phyloP scores from a whole-genome alignment of 2,329 filamentous ascomycete species.

The Seiridium unicorne region DNA sequence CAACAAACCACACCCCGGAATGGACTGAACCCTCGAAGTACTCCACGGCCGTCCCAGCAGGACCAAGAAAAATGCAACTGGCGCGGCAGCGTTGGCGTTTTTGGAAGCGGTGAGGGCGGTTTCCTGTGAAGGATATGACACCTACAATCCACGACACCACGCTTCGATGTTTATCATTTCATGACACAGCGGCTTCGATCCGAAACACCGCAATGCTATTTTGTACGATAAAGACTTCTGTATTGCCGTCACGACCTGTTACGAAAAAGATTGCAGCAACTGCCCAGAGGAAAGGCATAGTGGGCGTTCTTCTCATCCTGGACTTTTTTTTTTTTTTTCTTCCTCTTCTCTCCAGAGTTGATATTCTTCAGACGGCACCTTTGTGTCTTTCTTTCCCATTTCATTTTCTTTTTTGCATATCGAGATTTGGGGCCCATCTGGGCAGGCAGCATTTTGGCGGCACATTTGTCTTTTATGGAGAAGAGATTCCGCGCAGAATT shows the following conservation, averaged over 20 bases:
- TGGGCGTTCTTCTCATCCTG: background rate
- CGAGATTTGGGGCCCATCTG: too few relatives aligned
- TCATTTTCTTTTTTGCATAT: too few relatives aligned
- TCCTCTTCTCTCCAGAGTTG: too few relatives aligned
- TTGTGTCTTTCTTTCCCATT: too few relatives aligned
- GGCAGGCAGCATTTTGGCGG: too few relatives aligned
- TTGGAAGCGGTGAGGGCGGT: conserved; percentile 45
- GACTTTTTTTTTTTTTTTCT: background rate
- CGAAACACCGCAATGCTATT: conserved; percentile 1
- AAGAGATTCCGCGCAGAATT: too few relatives aligned
- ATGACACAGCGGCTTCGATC: background rate
- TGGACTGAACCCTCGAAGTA: conserved; percentile 23
- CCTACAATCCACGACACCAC: background rate
- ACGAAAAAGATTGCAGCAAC: conserved; percentile 2
- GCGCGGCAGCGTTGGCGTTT: conserved; percentile 55
- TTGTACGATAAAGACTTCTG: conserved; percentile 10
- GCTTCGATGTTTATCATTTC: background rate
- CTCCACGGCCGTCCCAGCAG: conserved; percentile 15
- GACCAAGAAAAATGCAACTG: conserved; percentile 51
- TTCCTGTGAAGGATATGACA: conserved; percentile 44
- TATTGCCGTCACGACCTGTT: conserved; percentile 10
- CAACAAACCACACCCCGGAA: conserved; percentile 33
- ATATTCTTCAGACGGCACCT: too few relatives aligned
- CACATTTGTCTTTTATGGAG: too few relatives aligned
- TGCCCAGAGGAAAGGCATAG: background rate